Base-by-base conservation (phyloP, 108 stramenopile genomes). In the Nitzschia inconspicua region DNA sequence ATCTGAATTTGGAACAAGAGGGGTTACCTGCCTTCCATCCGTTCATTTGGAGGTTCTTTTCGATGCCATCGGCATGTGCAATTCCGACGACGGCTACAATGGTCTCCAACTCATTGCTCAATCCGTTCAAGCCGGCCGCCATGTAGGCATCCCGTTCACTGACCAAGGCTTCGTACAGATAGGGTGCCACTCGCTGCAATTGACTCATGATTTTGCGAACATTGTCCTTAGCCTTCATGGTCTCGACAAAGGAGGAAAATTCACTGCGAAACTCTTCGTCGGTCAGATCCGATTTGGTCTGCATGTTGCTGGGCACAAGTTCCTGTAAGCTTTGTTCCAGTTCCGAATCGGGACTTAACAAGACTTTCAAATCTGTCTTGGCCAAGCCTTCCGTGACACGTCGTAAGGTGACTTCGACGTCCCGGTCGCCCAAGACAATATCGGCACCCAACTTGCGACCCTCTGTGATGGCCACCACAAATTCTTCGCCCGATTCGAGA, bases 131-230 rank as follows among this genome's bases (percentile, higher is more conserved):
- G 25, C 77, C 90, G 22, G 76, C 67, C 0, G 82, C 87, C 91
- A 93, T 89, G 67, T 83, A 93, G 10, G 75, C 71, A 70, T 89
- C 85, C 16, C 91, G 72, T 57, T 89, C 85, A 18, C 72, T 71
- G 14, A 89, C 76, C 53, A 93, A 53, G 16, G 85, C 91, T 35
- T 83, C 50, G 50, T 86, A 85, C 8, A 89, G 30, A 32, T 78
- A 74, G 2, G 91, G 91, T 41, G 85, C 80, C 14, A 70, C 56
- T 34, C 61, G 47, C 58, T 72, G 37, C 28, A 93, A 52, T 30
- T 80, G 55, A 0, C 52, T 40, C 88, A 90, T 82, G 18, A 90
- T 44, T 10, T 42, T 54, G 37, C 53, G 68, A 0, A 80, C 77
- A 50, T 69, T 75, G 26, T 83, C 82, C 44, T 81, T 79, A 20